Percentiles rank a stretch among this genome's conserved stretches.
phyloP scores from a whole-genome alignment of 2,329 filamentous ascomycete genomes.

The Ascochyta rabiei region DNA sequence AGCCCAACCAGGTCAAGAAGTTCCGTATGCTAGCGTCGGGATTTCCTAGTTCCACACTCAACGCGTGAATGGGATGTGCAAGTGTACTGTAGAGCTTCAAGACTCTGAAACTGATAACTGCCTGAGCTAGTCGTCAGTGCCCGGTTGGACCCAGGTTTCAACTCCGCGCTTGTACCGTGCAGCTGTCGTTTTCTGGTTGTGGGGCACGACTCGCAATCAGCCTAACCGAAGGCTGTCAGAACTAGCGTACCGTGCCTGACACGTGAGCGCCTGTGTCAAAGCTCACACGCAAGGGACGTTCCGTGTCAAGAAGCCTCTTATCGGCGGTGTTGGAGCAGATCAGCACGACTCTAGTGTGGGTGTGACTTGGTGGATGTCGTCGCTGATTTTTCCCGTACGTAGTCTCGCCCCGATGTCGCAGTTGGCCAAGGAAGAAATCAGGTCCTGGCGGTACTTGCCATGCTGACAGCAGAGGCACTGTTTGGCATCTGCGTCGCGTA shows the following conservation, averaged over 20 bases:
- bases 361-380: not conserved
- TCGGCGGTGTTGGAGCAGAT: slow-evolving; percentile 2
- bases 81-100: not conserved
- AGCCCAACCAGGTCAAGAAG: not conserved
- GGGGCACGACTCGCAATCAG: not conserved
- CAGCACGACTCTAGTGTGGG: not conserved
- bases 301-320: slow-evolving; percentile 3
- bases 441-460: not conserved
- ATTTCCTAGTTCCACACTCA: not conserved
- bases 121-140: slow-evolving; percentile 1
- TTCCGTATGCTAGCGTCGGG: not conserved
- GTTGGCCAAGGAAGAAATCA: not conserved
- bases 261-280: slow-evolving; percentile 1
- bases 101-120: slow-evolving; percentile 1
- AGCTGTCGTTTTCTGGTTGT: not conserved
- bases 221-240: not conserved
- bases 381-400: not conserved
- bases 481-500: not conserved
- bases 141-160: slow-evolving; percentile 7
- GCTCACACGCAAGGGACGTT: not conserved
- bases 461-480: not conserved
- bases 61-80: not conserved
- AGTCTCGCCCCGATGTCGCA: not conserved
- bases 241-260: slow-evolving; percentile 1
- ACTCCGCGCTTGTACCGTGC: slow-evolving; percentile 5